These are phyloP conservation scores for Eremochloa ophiuroides DNA, from an alignment of 176 grass and related monocot species.

Conservation along the genomic window DNA sequence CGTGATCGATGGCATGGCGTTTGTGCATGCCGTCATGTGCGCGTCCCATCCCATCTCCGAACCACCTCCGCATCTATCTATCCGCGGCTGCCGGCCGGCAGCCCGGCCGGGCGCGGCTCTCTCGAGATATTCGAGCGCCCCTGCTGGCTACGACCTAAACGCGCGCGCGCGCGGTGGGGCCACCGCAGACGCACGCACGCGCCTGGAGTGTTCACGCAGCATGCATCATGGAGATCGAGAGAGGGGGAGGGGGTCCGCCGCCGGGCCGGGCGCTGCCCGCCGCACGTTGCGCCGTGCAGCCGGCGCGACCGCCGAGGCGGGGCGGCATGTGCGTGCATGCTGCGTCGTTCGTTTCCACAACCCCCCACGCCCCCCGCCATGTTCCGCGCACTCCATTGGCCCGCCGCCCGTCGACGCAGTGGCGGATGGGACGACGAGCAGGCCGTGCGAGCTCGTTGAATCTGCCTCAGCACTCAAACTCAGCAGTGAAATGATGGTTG, in stretches of 20 bases:
- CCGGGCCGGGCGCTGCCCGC: conserved; percentile 5
- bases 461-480: no score
- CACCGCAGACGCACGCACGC: neutral
- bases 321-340: conserved; percentile 42
- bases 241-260: no score
- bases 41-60: neutral
- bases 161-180: neutral
- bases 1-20: conserved; percentile 12
- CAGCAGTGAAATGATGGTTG: neutral
- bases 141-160: neutral
- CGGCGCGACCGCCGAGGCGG: conserved; percentile 31
- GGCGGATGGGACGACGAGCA: no score
- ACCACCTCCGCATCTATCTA: neutral
- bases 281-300: conserved; percentile 48
- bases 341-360: neutral
- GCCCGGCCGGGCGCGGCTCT: conserved; percentile 12
- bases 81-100: conserved; percentile 11
- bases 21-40: conserved; percentile 20
- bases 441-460: no score
- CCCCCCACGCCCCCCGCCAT: neutral
- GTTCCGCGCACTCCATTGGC: conserved; percentile 10
- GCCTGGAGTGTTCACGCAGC: neutral
- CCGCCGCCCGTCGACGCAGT: neutral
- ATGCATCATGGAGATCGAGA: conserved; percentile 32
- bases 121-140: conserved; percentile 41